Conservation (phyloP, 1,284 basidiomycete genomes). For the Schizopora paradoxa region DNA sequence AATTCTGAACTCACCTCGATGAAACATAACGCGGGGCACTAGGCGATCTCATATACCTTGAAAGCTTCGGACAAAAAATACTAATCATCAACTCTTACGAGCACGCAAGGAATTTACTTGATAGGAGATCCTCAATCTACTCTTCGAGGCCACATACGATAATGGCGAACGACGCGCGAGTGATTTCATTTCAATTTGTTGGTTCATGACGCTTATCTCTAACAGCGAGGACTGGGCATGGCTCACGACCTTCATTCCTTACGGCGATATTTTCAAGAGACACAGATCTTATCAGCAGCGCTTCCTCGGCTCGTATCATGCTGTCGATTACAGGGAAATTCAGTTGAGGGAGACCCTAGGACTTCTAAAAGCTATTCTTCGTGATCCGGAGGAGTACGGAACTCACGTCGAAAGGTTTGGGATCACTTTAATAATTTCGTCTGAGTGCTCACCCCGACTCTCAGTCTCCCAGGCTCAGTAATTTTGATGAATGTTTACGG, state of each 20-base stretch:
- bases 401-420: conserved; percentile 1
- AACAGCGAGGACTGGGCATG: conserved; percentile 8
- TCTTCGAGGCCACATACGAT: conserved; percentile 20
- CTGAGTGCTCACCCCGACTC: not conserved
- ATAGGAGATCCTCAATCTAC: conserved; percentile 21
- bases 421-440: not conserved
- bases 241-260: conserved; percentile 9
- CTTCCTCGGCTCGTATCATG: not conserved
- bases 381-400: conserved; percentile 1
- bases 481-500: not conserved
- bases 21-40: too few species aligned
- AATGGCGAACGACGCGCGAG: too few species aligned
- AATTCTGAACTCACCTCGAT: too few species aligned
- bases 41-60: conserved; percentile 23
- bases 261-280: conserved; percentile 5
- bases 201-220: too few species aligned
- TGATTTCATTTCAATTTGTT: too few species aligned
- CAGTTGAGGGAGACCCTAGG: not conserved
- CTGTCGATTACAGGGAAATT: not conserved
- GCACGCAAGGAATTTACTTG: conserved; percentile 21
- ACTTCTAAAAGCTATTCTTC: not conserved
- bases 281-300: conserved; percentile 2
- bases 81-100: conserved; percentile 23
- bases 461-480: not conserved
- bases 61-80: conserved; percentile 20